A percentile compares a stretch with the other conserved stretches of the same genome.
These are phyloP conservation scores for Isoetes taiwanensis DNA, from an alignment of 75 land plant species.

Conservation along the genomic window DNA sequence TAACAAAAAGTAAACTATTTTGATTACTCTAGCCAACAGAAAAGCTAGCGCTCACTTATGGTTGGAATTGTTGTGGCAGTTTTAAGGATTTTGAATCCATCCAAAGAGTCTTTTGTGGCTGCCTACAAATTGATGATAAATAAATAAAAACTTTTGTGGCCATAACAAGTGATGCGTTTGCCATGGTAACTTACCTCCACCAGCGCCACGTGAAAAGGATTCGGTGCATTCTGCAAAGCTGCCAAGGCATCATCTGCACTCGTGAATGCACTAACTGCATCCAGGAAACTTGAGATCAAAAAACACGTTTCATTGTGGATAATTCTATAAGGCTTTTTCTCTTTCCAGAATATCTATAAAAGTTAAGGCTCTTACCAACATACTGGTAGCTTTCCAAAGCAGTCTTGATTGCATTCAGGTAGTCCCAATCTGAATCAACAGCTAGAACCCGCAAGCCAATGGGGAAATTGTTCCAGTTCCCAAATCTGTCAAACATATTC, in stretches of 20 bases:
- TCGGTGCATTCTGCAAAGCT: not conserved
- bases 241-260: constrained; percentile 11
- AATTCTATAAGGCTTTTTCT: too few relatives aligned
- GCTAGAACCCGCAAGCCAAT: too few relatives aligned
- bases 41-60: constrained; percentile 9
- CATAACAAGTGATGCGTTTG: too few relatives aligned
- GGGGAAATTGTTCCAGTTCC: too few relatives aligned
- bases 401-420: too few relatives aligned
- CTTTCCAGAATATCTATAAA: too few relatives aligned
- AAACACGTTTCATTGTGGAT: too few relatives aligned
- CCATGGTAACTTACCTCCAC: not conserved
- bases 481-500: too few relatives aligned
- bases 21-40: not conserved
- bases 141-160: not conserved
- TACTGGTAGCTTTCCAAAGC: too few relatives aligned
- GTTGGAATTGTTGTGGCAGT: constrained; percentile 2
- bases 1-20: not conserved
- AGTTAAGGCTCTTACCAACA: too few relatives aligned
- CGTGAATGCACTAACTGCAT: constrained; percentile 8
- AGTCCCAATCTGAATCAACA: too few relatives aligned
- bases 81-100: constrained; percentile 12
- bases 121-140: constrained; percentile 1
- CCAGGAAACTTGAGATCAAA: too few relatives aligned
- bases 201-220: constrained; percentile 10
- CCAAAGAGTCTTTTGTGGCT: not conserved